Conservation (phyloP, 306 rosid genomes). For the Dryas octopetala region DNA sequence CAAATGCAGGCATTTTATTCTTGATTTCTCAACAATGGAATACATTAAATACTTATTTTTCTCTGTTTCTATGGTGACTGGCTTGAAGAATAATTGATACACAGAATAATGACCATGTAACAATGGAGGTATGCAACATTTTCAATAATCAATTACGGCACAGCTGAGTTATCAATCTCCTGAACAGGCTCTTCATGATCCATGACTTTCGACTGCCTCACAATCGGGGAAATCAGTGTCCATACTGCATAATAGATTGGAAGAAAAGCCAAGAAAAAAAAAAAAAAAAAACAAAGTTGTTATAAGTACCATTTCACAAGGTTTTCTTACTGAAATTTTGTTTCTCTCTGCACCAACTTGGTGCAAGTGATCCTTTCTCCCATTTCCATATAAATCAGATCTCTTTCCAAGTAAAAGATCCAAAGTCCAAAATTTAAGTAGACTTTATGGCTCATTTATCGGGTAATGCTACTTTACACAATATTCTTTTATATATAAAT, state of each 20-base stretch:
- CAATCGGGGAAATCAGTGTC: conserved; percentile 74
- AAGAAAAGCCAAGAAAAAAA: not conserved
- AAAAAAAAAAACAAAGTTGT: not conserved
- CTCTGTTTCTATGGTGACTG: not conserved
- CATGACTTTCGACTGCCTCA: conserved; percentile 47
- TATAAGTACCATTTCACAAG: not conserved
- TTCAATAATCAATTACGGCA: conserved; percentile 35
- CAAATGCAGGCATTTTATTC: conserved; percentile 6
- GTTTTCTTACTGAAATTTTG: not conserved
- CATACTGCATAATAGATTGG: conserved; percentile 47
- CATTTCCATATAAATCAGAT: too few relatives aligned
- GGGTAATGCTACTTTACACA: too few relatives aligned
- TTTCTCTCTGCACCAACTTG: not conserved
- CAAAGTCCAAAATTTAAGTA: not conserved
- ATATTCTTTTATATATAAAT: not conserved
- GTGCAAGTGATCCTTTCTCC: too few relatives aligned
- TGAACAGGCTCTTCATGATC: conserved; percentile 43
- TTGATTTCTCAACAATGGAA: conserved; percentile 12
- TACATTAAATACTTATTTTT: not conserved
- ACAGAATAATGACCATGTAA: not conserved
- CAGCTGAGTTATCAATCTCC: conserved; percentile 33
- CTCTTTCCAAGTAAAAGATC: not conserved
- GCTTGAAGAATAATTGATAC: conserved; percentile 2
- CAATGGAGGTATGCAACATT: not conserved
- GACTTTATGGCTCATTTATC: too few relatives aligned